Base-by-base conservation (phyloP, 371 early-diverging fungal species). In the Mycotypha africana region DNA sequence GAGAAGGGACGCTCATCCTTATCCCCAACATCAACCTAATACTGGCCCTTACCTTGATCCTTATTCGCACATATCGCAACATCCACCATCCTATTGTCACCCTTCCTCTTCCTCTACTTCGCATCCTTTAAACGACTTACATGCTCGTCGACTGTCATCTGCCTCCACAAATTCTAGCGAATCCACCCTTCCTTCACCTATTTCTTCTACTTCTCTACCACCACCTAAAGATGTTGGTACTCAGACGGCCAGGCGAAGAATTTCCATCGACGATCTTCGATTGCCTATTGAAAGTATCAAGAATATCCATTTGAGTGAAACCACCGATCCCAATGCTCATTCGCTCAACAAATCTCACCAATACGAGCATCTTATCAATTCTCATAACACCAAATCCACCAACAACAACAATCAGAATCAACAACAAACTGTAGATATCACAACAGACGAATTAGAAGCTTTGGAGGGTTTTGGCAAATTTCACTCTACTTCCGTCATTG, bases 381-480 rank as follows among this genome's bases (percentile, higher is more conserved):
- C n/a, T n/a, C n/a, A n/a, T n/a, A 20, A 42, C 16, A 39, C 11
- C 1, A 2, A 22, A 23, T 23, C 50, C 2, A 22, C 9, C 4
- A 37, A 37, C 8, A 22, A 38, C n/a, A 36, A 45, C 28, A 26
- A 42, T 15, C 15, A 33, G 9, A 15, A 33, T 14, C 4, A 33
- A 11, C 9, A 14, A 33, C 9, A 33, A 14, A 39, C 56, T 10
- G 53, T 63, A 4, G 67, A 66, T 51, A 61, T 70, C 4, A 67
- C 67, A 0, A 24, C 54, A 8, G 72, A 67, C 30, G 72, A 72
- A 45, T 68, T 60, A 37, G 68, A 72, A 42, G 72, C 72, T 17
- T 43, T 72, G 8, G 57, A 72, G 60, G 72, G 68, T 1, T 58
- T 72, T 45, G 59, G 65, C 10, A 57, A 57, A 23, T 65, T 70